Conservation (phyloP, 371 early-diverging fungal species). For the Homolaphlyctis polyrhiza region DNA sequence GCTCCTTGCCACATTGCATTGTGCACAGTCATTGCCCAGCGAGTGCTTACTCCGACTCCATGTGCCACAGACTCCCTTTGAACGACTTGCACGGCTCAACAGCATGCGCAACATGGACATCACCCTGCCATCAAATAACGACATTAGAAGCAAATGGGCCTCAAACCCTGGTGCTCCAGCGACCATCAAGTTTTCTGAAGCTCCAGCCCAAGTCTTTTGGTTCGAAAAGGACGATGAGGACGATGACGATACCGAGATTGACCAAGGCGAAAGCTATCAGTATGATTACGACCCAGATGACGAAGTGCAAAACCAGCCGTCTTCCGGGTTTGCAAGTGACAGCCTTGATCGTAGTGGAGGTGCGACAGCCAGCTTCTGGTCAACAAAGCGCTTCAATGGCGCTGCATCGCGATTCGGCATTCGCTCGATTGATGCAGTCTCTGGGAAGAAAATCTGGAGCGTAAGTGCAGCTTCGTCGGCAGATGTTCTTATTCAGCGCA, state of each 20-base stretch:
- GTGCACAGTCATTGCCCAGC: slow-evolving; percentile 9
- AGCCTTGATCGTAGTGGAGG: no score
- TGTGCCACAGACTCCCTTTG: slow-evolving; percentile 81
- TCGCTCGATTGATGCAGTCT: no score
- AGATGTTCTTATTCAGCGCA: no score
- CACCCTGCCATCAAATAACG: slow-evolving; percentile 18
- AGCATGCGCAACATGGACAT: slow-evolving; percentile 63
- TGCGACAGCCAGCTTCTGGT: no score
- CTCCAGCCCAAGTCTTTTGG: slow-evolving; percentile 20
- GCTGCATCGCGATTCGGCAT: no score
- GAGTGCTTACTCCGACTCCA: slow-evolving; percentile 59
- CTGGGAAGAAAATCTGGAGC: no score
- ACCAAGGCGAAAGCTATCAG: slow-evolving; percentile 10
- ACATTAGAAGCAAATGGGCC: slow-evolving; percentile 13
- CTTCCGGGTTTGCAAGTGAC: no score
- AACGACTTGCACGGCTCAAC: slow-evolving; percentile 85
- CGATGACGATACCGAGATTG: slow-evolving; percentile 17
- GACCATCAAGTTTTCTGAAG: slow-evolving; percentile 18
- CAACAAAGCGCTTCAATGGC: no score
- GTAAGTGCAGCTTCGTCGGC: no score
- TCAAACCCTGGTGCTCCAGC: background rate
- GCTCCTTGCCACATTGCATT: background rate
- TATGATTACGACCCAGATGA: slow-evolving; percentile 12
- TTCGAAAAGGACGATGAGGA: slow-evolving; percentile 23
- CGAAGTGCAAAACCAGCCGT: background rate